A percentile compares a stretch with the other conserved stretches of the same genome.
These are phyloP conservation scores for Primulina huaijiensis DNA, from an alignment of 257 asterid species.

Conservation along the genomic window DNA sequence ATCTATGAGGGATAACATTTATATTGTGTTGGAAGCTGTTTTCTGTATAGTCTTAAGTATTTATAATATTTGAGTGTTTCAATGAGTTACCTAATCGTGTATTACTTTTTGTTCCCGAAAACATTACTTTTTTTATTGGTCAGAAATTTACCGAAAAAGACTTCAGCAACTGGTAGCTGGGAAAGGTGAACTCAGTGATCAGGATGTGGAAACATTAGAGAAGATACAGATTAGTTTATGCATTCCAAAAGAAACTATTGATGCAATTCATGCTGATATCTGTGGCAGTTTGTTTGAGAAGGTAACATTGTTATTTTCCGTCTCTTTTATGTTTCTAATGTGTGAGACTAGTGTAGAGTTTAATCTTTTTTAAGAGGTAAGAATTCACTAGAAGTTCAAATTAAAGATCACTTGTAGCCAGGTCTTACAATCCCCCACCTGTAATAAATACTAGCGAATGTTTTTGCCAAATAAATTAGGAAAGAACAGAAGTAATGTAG, in stretches of 20 bases:
- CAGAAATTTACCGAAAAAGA: conserved; percentile 86
- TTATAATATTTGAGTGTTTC: background rate
- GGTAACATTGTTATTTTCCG: conserved; percentile 42
- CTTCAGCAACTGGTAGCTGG: conserved; percentile 68
- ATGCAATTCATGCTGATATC: conserved; percentile 83
- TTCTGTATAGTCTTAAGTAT: background rate
- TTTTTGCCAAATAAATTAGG: background rate
- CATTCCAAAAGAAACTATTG: conserved; percentile 86
- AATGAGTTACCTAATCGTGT: background rate
- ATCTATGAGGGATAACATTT: background rate
- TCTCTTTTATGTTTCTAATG: background rate
- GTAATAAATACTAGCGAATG: background rate
- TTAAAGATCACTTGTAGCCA: background rate
- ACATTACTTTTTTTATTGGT: conserved; percentile 5
- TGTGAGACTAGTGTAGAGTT: background rate
- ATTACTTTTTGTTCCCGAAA: conserved; percentile 14
- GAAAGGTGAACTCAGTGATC: conserved; percentile 84
- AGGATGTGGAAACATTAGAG: conserved; percentile 73
- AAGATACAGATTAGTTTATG: conserved; percentile 87
- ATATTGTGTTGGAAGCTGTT: background rate
- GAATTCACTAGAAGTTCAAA: no score
- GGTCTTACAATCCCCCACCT: background rate
- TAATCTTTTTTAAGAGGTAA: conserved; percentile 5
- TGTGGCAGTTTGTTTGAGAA: conserved; percentile 94
- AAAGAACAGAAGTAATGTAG: no score